Evolutionary conservation across 2,329 filamentous ascomycete genomes (phyloP), one percentile per base, ranked within the genome.

Genomic region (Colletotrichum tropicale): DNA sequence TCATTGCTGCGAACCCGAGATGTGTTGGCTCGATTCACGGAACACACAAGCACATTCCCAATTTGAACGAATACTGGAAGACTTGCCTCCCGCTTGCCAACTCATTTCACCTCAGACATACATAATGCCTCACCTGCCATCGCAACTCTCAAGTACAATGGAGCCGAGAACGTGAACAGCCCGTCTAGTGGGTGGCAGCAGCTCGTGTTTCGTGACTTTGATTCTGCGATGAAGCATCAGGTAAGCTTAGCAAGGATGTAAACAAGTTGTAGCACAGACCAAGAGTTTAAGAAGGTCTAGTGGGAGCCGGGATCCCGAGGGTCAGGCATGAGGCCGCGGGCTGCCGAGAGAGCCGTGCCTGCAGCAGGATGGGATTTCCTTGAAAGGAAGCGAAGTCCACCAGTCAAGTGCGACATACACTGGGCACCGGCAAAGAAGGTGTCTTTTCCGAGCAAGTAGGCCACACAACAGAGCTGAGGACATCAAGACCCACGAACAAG

Each of bases 201-300:
- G n/a, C 1, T 13, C 43, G 2, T 21, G n/a, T 5, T 3, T 1
- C 6, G 12, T 21, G n/a, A 21, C 43, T 3, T 6, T 52, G n/a
- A 21, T 21, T 52, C 43, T 13, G 6, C 1, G 12, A 52, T 52
- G 10, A 36, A 62, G n/a, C 34, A 21, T 36, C 32, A 24, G 48
- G 28, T 56, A 55, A 56, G 65, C 65, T 24, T 62, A 34, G 13
- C 43, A 52, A 32, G 43, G n/a, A 52, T 24, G n/a, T 18, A 26
- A 67, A 56, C 43, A 13, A 67, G 43, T 34, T 56, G 26, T 34
- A 21, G 43, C 43, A 34, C 65, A 67, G 48, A 67, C 43, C 65
- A 67, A 67, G 28, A 67, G 28, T 56, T 55, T 48, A 30, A 32
- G 28, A 28, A 56, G 43, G 43, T 2, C 3, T 24, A n/a, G 48